Evolutionary conservation across 2,329 filamentous ascomycete species (phyloP).

Genomic region (Cytospora paraplurivora): DNA sequence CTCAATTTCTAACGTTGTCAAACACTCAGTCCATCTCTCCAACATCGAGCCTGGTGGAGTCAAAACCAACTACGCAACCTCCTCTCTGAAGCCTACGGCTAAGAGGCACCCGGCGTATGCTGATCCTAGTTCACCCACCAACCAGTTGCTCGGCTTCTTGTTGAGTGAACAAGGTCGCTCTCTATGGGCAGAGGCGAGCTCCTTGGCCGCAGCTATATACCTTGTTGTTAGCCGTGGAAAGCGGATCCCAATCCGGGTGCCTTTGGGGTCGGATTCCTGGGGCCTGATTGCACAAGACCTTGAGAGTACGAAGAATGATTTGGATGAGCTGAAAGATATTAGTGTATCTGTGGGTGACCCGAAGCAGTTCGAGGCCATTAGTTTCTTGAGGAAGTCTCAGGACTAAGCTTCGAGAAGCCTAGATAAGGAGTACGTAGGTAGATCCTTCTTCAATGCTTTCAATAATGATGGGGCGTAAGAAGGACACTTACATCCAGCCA

Average conservation of each 20-base stretch:
- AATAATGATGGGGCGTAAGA: too few relatives aligned
- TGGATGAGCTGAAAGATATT: neutral
- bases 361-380: neutral
- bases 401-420: too few relatives aligned
- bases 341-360: neutral
- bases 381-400: too few relatives aligned
- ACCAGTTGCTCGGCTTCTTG: neutral
- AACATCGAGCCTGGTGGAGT: constrained; percentile 17
- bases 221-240: neutral
- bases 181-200: neutral
- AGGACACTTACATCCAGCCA: too few relatives aligned
- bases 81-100: neutral
- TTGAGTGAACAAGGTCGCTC: neutral
- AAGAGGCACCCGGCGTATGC: neutral
- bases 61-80: constrained; percentile 15
- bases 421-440: too few relatives aligned
- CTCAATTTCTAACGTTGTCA: neutral
- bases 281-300: neutral
- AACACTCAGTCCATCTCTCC: constrained; percentile 7
- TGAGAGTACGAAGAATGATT: neutral
- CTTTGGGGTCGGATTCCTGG: neutral
- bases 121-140: neutral
- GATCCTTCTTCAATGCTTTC: too few relatives aligned
- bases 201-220: neutral
- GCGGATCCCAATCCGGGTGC: neutral